A percentile compares a stretch with the other conserved stretches of the same genome.
Evolutionary conservation across 2,329 filamentous ascomycete genomes (phyloP).

Genomic region (Alternaria gansuensis): DNA sequence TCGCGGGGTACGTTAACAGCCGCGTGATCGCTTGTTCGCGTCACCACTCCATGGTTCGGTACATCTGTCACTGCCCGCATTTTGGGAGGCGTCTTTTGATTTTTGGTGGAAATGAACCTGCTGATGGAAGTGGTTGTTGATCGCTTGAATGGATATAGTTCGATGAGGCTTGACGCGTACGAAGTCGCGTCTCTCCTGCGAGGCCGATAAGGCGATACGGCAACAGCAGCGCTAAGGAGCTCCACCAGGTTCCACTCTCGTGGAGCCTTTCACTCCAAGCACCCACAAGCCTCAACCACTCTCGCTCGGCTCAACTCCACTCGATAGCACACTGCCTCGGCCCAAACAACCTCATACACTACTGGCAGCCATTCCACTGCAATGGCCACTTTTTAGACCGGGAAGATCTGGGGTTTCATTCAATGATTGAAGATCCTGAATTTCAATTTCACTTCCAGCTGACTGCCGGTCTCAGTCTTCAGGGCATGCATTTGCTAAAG

Average conservation of each 20-base stretch:
- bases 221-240: slow-evolving; percentile 16
- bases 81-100: background rate
- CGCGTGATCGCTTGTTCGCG: slow-evolving; percentile 35
- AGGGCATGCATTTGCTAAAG: background rate
- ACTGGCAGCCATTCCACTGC: background rate
- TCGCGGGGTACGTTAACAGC: slow-evolving; percentile 36
- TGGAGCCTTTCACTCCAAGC: background rate
- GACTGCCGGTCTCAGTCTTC: background rate
- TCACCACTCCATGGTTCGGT: slow-evolving; percentile 13
- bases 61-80: background rate
- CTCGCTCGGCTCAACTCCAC: background rate
- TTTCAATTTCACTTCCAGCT: background rate
- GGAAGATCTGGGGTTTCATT: background rate
- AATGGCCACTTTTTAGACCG: background rate
- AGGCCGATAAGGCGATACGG: slow-evolving; percentile 35
- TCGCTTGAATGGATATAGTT: background rate
- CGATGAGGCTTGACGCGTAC: slow-evolving; percentile 3
- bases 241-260: background rate
- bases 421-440: background rate
- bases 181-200: slow-evolving; percentile 18
- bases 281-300: background rate
- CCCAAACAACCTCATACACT: background rate
- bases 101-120: background rate
- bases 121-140: background rate
- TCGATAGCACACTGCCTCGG: too few relatives aligned